phyloP scores from a whole-genome alignment of 805 yeast species.

The Metschnikowia kofuensis region DNA sequence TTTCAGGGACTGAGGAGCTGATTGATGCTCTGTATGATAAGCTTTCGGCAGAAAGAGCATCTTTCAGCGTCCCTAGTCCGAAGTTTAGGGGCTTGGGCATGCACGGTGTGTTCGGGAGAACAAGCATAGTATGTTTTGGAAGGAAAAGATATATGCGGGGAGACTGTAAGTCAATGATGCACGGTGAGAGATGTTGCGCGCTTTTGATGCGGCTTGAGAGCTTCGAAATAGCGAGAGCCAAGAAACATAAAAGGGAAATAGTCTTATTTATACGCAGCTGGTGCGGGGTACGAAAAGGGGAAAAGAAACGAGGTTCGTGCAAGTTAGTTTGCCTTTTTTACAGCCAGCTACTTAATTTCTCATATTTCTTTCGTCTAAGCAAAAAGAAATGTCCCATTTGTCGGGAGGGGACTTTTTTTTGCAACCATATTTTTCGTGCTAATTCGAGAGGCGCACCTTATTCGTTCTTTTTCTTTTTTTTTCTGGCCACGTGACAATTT shows the following conservation, averaged over 20 bases:
- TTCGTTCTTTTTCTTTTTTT: no score
- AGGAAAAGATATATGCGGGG: not conserved
- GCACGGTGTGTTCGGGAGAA: constrained; percentile 36
- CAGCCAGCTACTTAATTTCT: not conserved
- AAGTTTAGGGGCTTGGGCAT: constrained; percentile 16
- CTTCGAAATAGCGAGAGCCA: not conserved
- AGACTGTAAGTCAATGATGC: not conserved
- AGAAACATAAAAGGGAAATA: not conserved
- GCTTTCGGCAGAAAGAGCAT: constrained; percentile 10
- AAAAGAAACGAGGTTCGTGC: not conserved
- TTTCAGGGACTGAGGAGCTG: constrained; percentile 5
- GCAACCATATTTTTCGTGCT: no score
- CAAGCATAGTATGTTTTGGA: constrained; percentile 21
- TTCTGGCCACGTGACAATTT: no score
- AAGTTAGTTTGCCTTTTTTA: no score
- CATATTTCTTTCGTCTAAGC: no score
- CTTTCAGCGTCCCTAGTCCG: not conserved
- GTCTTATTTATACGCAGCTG: not conserved
- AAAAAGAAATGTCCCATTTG: no score
- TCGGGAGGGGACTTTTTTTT: no score
- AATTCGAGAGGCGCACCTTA: no score
- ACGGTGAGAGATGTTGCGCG: not conserved
- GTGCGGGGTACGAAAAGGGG: not conserved
- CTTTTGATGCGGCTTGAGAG: not conserved
- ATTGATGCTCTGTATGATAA: constrained; percentile 20